Percentiles rank a stretch among this genome's conserved stretches.
phyloP scores from a whole-genome alignment of 2,329 filamentous ascomycete species.

The Trichoderma sp. region DNA sequence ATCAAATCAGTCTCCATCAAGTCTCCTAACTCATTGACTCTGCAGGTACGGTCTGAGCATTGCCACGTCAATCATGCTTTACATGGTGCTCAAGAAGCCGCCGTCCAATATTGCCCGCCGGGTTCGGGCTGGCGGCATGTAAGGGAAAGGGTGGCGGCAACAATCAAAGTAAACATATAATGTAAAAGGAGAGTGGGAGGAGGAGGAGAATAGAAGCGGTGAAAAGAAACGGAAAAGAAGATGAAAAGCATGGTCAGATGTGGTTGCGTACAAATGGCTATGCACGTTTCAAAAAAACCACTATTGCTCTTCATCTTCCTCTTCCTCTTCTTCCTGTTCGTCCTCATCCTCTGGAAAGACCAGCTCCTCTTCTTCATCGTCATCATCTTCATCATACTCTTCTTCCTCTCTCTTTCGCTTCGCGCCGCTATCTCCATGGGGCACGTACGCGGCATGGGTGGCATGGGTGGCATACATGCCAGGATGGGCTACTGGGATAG shows the following conservation, averaged over 20 bases:
- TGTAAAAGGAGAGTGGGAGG: not conserved
- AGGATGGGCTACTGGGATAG: slow-evolving; percentile 54
- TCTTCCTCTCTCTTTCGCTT: slow-evolving; percentile 36
- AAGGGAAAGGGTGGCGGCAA: slow-evolving; percentile 23
- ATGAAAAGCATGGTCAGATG: not conserved
- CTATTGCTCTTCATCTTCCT: slow-evolving; percentile 28
- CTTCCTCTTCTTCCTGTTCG: not conserved
- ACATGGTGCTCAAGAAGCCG: slow-evolving; percentile 89
- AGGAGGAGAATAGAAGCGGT: not conserved
- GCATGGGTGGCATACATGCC: not conserved
- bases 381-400: slow-evolving; percentile 13
- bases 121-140: slow-evolving; percentile 76
- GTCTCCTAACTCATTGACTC: not conserved
- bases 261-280: slow-evolving; percentile 25
- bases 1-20: not conserved
- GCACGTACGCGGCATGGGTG: not conserved
- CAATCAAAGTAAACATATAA: not conserved
- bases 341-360: slow-evolving; percentile 13
- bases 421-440: slow-evolving; percentile 20
- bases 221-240: not conserved
- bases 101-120: slow-evolving; percentile 68
- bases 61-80: slow-evolving; percentile 92
- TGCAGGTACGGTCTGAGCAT: slow-evolving; percentile 78
- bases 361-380: not conserved
- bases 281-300: not conserved